Percentiles rank a stretch among this genome's conserved stretches.
Conservation (phyloP, 371 early-diverging fungal species). For the Fennellomyces sp. region DNA sequence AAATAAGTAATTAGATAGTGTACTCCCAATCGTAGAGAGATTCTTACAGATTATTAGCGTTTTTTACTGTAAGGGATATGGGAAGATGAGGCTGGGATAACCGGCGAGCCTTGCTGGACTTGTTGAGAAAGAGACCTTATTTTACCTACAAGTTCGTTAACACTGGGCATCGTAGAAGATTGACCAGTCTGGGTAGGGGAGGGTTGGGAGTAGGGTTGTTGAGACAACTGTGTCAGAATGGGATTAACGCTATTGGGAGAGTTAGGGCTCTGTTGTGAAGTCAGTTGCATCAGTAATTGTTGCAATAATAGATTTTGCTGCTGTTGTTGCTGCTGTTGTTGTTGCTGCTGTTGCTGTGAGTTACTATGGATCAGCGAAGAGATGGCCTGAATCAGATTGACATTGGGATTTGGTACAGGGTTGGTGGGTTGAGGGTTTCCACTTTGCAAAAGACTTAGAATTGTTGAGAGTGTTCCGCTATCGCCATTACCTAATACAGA, state of each 20-base stretch:
- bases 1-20: no score
- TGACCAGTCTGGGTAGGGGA: background rate
- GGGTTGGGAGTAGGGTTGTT: background rate
- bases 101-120: conserved; percentile 6
- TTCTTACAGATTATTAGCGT: no score
- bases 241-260: background rate
- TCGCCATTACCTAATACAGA: no score
- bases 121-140: background rate
- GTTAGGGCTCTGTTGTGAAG: background rate
- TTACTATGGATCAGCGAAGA: no score
- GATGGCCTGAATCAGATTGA: no score
- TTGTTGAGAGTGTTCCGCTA: no score
- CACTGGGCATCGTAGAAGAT: conserved; percentile 7
- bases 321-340: background rate
- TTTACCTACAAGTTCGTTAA: conserved; percentile 9
- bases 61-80: no score
- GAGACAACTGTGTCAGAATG: background rate
- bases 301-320: background rate
- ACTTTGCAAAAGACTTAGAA: no score
- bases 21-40: no score
- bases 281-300: background rate
- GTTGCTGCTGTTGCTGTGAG: conserved; percentile 1
- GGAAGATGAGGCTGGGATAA: no score
- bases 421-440: no score
- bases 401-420: no score